A percentile compares a stretch with the other conserved stretches of the same genome.
Evolutionary conservation across 345 rosid species (phyloP).

Genomic region (Arabis alpina): DNA sequence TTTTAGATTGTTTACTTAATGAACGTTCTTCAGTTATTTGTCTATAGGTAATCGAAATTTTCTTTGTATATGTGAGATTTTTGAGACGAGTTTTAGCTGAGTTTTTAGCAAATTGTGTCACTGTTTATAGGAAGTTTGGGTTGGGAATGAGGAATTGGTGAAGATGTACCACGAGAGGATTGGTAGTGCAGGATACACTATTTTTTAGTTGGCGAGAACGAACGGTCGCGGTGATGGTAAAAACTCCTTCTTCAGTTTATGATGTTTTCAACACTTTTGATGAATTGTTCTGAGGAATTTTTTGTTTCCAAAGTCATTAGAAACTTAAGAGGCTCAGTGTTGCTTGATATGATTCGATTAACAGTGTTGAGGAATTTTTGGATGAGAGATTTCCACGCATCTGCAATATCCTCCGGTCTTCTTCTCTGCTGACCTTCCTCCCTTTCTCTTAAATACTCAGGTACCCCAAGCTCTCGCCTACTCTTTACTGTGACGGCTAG

Average conservation of each 20-base stretch:
- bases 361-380: neutral
- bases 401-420: too few species aligned
- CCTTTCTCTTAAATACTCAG: too few species aligned
- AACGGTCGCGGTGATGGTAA: slow-evolving; percentile 72
- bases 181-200: slow-evolving; percentile 61
- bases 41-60: slow-evolving; percentile 56
- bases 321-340: neutral
- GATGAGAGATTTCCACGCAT: too few species aligned
- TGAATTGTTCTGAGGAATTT: neutral
- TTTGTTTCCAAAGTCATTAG: neutral
- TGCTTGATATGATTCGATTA: neutral
- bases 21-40: slow-evolving; percentile 72
- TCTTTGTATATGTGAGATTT: neutral
- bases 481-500: too few species aligned
- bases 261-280: too few species aligned
- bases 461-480: too few species aligned
- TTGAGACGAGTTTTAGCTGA: neutral
- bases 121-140: slow-evolving; percentile 72
- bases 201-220: slow-evolving; percentile 67
- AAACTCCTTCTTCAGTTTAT: neutral
- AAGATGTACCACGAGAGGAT: slow-evolving; percentile 64
- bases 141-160: slow-evolving; percentile 76
- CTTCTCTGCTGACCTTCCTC: too few species aligned
- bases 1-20: slow-evolving; percentile 66
- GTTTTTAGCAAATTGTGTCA: neutral